Evolutionary conservation across 768 basidiomycete genomes (phyloP).

Genomic region (Lactarius trivialis): DNA sequence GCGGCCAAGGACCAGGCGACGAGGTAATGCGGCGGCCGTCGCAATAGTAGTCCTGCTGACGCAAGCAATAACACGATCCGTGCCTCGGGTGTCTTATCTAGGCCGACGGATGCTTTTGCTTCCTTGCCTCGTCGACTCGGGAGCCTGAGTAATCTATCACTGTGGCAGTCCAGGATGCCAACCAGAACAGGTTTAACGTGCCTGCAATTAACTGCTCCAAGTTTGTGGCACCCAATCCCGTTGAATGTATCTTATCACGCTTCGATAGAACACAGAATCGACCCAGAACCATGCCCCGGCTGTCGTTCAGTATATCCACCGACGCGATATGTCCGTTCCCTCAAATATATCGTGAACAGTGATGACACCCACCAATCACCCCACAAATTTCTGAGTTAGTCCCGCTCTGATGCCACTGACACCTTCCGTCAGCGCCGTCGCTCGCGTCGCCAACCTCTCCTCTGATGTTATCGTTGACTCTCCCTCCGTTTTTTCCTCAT

Average conservation of each 20-base stretch:
- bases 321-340: neutral
- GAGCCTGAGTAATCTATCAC: neutral
- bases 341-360: neutral
- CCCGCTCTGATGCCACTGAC: conserved; percentile 9
- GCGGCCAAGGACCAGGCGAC: no score
- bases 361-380: neutral
- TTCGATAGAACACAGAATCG: neutral
- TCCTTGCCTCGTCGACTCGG: neutral
- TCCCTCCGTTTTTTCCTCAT: conserved; percentile 35
- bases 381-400: neutral
- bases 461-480: conserved; percentile 61
- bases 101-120: neutral
- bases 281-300: neutral
- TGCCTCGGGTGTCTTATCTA: neutral
- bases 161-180: neutral
- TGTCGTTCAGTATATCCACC: neutral
- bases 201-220: neutral
- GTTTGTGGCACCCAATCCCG: neutral
- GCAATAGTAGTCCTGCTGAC: no score
- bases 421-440: conserved; percentile 38
- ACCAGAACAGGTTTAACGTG: neutral
- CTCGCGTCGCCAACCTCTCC: conserved; percentile 64
- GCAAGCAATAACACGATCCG: no score
- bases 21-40: no score
- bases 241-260: neutral